These are phyloP conservation scores for Paramecium primaurelia DNA, from an alignment of 73 alveolate genomes.

Conservation along the genomic window DNA sequence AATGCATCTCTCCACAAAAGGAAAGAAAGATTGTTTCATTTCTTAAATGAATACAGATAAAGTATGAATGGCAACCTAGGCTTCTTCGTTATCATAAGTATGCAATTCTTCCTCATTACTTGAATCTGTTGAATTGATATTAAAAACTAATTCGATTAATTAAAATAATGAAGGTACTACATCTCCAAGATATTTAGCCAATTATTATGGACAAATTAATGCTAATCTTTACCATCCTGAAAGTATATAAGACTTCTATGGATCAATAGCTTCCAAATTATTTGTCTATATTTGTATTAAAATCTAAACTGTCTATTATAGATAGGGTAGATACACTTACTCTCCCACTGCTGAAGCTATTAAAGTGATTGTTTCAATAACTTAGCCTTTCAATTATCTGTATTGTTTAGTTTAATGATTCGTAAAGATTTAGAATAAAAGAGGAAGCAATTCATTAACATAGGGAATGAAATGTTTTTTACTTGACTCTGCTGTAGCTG, in stretches of 20 bases:
- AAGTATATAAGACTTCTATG: constrained; percentile 78
- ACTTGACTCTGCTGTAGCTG: constrained; percentile 81
- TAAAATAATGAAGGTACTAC: constrained; percentile 77
- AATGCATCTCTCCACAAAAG: constrained; percentile 76
- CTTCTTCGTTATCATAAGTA: constrained; percentile 81
- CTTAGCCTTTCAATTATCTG: constrained; percentile 79
- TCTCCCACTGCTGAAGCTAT: constrained; percentile 76
- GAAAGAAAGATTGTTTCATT: constrained; percentile 70
- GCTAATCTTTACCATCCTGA: constrained; percentile 89
- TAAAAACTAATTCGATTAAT: constrained; percentile 67
- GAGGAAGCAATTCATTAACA: constrained; percentile 65
- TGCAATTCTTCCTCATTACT: constrained; percentile 9
- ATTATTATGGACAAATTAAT: constrained; percentile 69
- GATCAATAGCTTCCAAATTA: constrained; percentile 69
- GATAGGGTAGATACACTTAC: constrained; percentile 71
- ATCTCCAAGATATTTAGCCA: constrained; percentile 70
- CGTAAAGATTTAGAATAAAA: constrained; percentile 57
- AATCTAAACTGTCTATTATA: constrained; percentile 61
- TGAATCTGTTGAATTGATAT: constrained; percentile 58
- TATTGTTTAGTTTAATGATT: constrained; percentile 66
- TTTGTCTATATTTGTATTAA: constrained; percentile 71
- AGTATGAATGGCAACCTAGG: constrained; percentile 84
- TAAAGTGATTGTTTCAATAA: constrained; percentile 77
- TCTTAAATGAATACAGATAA: constrained; percentile 81
- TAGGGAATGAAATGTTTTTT: constrained; percentile 69